phyloP scores from a whole-genome alignment of 768 basidiomycete species.

The Boletus sp. region DNA sequence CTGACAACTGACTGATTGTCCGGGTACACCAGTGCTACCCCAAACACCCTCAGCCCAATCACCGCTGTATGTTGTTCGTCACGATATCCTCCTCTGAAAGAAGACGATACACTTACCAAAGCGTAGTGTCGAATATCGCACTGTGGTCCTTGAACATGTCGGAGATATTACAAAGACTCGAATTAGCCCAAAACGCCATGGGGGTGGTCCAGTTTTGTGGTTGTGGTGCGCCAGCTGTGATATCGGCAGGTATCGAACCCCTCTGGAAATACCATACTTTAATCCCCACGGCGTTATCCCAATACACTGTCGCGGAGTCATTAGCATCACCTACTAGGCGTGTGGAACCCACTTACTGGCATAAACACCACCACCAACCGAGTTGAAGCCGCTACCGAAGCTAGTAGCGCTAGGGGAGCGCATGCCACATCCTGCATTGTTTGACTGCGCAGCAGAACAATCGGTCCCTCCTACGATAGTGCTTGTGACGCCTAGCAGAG shows the following conservation, averaged over 20 bases:
- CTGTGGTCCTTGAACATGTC: slow-evolving; percentile 75
- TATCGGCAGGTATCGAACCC: slow-evolving; percentile 70
- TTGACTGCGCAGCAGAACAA: slow-evolving; percentile 66
- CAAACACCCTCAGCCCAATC: slow-evolving; percentile 90
- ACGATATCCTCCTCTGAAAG: background rate
- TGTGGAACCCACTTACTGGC: slow-evolving; percentile 57
- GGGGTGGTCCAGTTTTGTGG: slow-evolving; percentile 77
- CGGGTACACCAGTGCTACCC: slow-evolving; percentile 67
- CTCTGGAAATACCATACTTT: slow-evolving; percentile 81
- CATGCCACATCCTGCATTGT: slow-evolving; percentile 80
- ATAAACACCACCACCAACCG: slow-evolving; percentile 83
- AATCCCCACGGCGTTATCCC: slow-evolving; percentile 65
- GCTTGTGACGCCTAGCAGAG: slow-evolving; percentile 55
- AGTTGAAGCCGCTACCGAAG: slow-evolving; percentile 86
- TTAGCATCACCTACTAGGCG: background rate
- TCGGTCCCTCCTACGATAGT: slow-evolving; percentile 65
- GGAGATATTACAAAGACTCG: slow-evolving; percentile 69
- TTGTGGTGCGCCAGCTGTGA: slow-evolving; percentile 65
- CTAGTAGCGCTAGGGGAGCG: slow-evolving; percentile 56
- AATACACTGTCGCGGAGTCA: slow-evolving; percentile 14
- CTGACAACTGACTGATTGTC: slow-evolving; percentile 85
- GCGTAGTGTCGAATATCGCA: slow-evolving; percentile 81
- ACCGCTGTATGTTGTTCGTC: slow-evolving; percentile 47
- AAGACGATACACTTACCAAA: slow-evolving; percentile 50
- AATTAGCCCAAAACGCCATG: slow-evolving; percentile 71